These are phyloP conservation scores for Bocquillonia castaneifolia DNA, from an alignment of 441 rosid genomes.

Conservation along the genomic window DNA sequence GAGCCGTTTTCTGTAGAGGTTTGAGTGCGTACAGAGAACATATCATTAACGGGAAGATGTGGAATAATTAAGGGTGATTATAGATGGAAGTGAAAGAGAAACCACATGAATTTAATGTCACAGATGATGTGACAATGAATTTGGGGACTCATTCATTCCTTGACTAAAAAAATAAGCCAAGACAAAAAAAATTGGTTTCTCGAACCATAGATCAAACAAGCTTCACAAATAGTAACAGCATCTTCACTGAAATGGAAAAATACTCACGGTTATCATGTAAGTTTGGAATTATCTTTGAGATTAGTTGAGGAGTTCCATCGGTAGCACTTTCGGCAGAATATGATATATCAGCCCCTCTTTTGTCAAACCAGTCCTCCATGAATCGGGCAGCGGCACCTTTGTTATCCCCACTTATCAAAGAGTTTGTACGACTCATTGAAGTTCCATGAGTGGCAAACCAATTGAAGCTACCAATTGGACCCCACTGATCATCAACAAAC, in stretches of 20 bases:
- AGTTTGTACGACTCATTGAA: conserved; percentile 93
- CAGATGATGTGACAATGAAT: not conserved
- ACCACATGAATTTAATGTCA: not conserved
- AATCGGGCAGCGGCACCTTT: conserved; percentile 93
- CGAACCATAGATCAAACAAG: not conserved
- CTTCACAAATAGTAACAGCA: not conserved
- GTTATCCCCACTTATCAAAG: conserved; percentile 94
- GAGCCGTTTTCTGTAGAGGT: too few relatives aligned
- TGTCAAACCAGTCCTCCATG: conserved; percentile 92
- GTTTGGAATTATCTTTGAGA: conserved; percentile 54
- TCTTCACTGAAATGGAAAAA: not conserved
- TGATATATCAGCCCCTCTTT: conserved; percentile 33
- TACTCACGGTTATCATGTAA: conserved; percentile 55
- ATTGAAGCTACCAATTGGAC: conserved; percentile 89
- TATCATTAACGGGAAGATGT: not conserved
- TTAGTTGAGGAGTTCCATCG: conserved; percentile 58
- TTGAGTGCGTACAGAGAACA: too few relatives aligned
- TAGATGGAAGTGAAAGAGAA: not conserved
- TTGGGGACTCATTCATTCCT: too few relatives aligned
- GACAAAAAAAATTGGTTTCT: not conserved
- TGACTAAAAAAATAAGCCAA: not conserved
- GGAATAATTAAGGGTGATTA: not conserved
- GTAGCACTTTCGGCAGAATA: conserved; percentile 32
- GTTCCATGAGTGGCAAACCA: conserved; percentile 99
- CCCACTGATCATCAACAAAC: conserved; percentile 89